phyloP scores from a whole-genome alignment of 768 basidiomycete species.

The Botryobasidium botryosum region DNA sequence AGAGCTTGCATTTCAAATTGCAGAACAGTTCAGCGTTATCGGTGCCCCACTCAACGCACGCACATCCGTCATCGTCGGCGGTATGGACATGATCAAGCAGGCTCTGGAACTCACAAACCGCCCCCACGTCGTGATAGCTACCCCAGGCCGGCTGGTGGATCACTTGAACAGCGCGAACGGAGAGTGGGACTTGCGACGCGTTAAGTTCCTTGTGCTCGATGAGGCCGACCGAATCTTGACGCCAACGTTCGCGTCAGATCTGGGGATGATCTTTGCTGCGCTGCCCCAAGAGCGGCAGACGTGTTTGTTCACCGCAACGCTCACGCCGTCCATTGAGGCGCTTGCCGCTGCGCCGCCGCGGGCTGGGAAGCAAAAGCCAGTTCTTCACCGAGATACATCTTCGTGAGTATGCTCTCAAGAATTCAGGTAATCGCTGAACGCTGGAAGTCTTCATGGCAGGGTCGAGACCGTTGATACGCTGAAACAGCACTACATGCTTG shows the following conservation, averaged over 20 bases:
- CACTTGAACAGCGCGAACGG: slow-evolving; percentile 57
- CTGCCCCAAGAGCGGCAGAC: slow-evolving; percentile 86
- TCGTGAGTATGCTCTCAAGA: not conserved
- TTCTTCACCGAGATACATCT: slow-evolving; percentile 41
- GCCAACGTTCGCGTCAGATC: slow-evolving; percentile 72
- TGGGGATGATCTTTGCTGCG: slow-evolving; percentile 55
- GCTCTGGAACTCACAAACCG: slow-evolving; percentile 69
- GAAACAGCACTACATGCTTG: slow-evolving; percentile 77
- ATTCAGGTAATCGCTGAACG: not conserved
- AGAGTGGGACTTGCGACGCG: slow-evolving; percentile 70
- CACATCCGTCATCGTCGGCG: slow-evolving; percentile 84
- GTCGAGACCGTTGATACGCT: slow-evolving; percentile 80
- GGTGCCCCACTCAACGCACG: slow-evolving; percentile 66
- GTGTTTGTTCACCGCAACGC: slow-evolving; percentile 89
- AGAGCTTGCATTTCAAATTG: slow-evolving; percentile 92
- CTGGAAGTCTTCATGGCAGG: slow-evolving; percentile 33
- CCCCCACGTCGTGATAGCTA: slow-evolving; percentile 90
- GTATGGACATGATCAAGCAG: slow-evolving; percentile 97
- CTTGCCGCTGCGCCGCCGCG: slow-evolving; percentile 55
- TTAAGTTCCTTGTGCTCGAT: slow-evolving; percentile 83
- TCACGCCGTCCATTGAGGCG: slow-evolving; percentile 71
- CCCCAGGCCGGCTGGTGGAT: slow-evolving; percentile 89
- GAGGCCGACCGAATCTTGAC: slow-evolving; percentile 91
- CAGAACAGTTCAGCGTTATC: slow-evolving; percentile 88
- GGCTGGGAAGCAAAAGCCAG: slow-evolving; percentile 72